A percentile compares a stretch with the other conserved stretches of the same genome.
phyloP scores from a whole-genome alignment of 2,329 filamentous ascomycete genomes.

The Penicillium digitatum region DNA sequence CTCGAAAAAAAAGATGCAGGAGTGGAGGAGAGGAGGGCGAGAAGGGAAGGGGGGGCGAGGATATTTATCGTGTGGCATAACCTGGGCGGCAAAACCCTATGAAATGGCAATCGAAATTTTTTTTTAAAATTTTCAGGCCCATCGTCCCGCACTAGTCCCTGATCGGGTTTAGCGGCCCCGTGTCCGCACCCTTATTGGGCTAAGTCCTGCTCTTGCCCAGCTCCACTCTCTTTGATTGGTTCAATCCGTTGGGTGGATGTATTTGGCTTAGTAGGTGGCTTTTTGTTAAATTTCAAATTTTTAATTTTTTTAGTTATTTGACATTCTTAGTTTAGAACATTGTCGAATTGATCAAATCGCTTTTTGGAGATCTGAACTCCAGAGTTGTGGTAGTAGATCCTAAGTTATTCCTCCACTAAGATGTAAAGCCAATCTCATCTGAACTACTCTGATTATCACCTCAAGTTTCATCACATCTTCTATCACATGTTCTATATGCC shows the following conservation, averaged over 20 bases:
- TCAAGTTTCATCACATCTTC: background rate
- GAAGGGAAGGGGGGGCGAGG: conserved; percentile 25
- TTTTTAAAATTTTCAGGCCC: conserved; percentile 21
- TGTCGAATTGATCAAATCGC: too few relatives aligned
- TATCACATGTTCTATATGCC: background rate
- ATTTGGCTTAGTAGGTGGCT: conserved; percentile 1
- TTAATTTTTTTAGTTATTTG: background rate
- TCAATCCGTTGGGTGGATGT: background rate
- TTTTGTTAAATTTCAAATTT: background rate
- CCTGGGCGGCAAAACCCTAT: conserved; percentile 30
- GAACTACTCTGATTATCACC: background rate
- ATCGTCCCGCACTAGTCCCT: conserved; percentile 25
- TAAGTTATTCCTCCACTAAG: background rate
- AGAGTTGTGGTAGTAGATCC: too few relatives aligned
- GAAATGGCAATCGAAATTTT: conserved; percentile 18
- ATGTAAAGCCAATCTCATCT: background rate
- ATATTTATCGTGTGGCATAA: conserved; percentile 41
- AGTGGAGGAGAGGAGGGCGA: conserved; percentile 24
- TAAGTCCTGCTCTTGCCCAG: conserved; percentile 2
- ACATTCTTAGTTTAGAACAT: background rate
- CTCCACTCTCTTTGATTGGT: conserved; percentile 13
- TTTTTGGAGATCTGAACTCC: too few relatives aligned
- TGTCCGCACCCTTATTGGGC: conserved; percentile 8
- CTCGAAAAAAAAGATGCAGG: conserved; percentile 29
- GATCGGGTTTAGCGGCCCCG: conserved; percentile 10